Evolutionary conservation across 2,329 filamentous ascomycete species (phyloP).

Genomic region (Ceratocystis colombiana): DNA sequence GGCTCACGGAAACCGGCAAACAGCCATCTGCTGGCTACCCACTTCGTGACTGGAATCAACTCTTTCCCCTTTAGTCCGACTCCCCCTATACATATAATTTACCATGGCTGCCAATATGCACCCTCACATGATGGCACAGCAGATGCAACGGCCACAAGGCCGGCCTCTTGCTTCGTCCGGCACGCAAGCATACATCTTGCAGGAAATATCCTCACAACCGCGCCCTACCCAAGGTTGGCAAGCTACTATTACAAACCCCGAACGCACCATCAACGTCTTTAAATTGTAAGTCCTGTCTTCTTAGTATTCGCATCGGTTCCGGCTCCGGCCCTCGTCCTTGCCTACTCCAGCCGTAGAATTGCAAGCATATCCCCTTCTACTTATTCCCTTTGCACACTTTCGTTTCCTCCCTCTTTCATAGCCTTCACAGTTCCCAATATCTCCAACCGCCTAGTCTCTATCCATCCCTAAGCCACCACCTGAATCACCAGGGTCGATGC

Average conservation of each 20-base stretch:
- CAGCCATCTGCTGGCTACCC: not conserved
- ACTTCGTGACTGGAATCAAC: not conserved
- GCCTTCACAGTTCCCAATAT: not conserved
- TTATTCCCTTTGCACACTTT: no score
- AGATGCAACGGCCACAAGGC: constrained; percentile 35
- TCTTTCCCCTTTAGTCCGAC: not conserved
- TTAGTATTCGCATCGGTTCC: no score
- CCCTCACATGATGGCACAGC: constrained; percentile 43
- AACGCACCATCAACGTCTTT: constrained; percentile 38
- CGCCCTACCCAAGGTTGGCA: constrained; percentile 36
- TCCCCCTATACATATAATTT: not conserved
- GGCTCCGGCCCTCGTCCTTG: no score
- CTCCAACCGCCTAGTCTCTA: not conserved
- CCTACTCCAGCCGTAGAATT: no score
- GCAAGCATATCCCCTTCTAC: no score
- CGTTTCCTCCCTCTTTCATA: not conserved
- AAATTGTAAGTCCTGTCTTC: constrained; percentile 35
- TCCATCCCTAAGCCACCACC: not conserved
- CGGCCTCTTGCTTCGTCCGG: constrained; percentile 32
- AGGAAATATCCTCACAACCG: constrained; percentile 33
- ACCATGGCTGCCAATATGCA: constrained; percentile 53
- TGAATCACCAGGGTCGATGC: not conserved
- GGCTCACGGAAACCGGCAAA: not conserved
- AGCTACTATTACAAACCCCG: constrained; percentile 32
- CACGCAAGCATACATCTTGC: constrained; percentile 36